Conservation (phyloP, 2,329 filamentous ascomycete genomes). For the Coleophoma cylindrospora region DNA sequence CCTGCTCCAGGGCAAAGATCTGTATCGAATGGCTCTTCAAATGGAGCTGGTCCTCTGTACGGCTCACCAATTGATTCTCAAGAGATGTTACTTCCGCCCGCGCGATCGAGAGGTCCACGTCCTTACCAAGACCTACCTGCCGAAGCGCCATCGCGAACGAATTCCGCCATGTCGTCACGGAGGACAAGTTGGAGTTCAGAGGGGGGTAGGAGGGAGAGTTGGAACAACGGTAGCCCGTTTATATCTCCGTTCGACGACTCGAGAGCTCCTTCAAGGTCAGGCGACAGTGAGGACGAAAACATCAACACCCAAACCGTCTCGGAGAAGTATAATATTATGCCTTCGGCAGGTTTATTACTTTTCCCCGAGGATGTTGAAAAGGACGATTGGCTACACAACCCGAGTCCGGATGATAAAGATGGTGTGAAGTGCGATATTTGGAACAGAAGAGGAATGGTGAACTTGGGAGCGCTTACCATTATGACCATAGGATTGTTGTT, state of each 20-base stretch:
- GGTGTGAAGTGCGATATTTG: conserved; percentile 59
- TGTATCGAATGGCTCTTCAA: conserved; percentile 5
- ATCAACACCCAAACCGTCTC: conserved; percentile 69
- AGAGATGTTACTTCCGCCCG: conserved; percentile 45
- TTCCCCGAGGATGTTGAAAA: conserved; percentile 71
- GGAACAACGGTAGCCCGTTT: conserved; percentile 30
- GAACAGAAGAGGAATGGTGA: conserved; percentile 57
- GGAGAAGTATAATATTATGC: conserved; percentile 69
- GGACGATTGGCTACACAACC: conserved; percentile 68
- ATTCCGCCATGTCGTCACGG: conserved; percentile 45
- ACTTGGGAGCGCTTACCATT: conserved; percentile 57
- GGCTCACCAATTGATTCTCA: conserved; percentile 29
- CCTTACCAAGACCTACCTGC: conserved; percentile 47
- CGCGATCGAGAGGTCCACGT: conserved; percentile 36
- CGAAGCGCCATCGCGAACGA: conserved; percentile 36
- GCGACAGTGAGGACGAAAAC: conserved; percentile 55
- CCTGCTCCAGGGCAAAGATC: conserved; percentile 10
- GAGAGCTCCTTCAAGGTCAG: conserved; percentile 49
- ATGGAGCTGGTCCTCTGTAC: conserved; percentile 13
- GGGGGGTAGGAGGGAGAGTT: conserved; percentile 45
- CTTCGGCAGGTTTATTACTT: conserved; percentile 59
- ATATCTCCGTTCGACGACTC: conserved; percentile 55
- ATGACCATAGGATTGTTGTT: conserved; percentile 56
- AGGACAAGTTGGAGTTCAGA: conserved; percentile 64
- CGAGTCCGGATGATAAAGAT: conserved; percentile 59